Percentiles rank a stretch among this genome's conserved stretches.
Evolutionary conservation across 192 early-diverging fungal genomes (phyloP).

Genomic region (Cetraspora pellucida): DNA sequence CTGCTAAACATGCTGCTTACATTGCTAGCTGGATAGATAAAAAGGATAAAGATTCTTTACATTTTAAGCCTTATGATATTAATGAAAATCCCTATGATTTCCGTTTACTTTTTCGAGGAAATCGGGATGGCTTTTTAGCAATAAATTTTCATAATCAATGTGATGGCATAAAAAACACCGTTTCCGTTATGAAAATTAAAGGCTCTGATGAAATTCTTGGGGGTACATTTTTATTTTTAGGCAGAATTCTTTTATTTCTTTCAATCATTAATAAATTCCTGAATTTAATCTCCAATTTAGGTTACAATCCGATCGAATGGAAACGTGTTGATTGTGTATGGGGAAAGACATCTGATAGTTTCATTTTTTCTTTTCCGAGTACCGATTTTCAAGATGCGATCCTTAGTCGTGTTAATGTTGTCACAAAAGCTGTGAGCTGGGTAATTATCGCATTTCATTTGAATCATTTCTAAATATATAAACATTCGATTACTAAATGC

Average conservation of each 20-base stretch:
- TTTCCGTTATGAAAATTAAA: neutral
- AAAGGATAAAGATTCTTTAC: neutral
- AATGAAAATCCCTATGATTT: slow-evolving; percentile 6
- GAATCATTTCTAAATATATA: too few species aligned
- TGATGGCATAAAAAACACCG: neutral
- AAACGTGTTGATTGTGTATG: neutral
- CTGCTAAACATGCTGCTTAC: too few species aligned
- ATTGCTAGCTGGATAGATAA: slow-evolving; percentile 3
- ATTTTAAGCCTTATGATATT: neutral
- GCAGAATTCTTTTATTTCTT: too few species aligned
- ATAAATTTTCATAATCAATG: slow-evolving; percentile 12
- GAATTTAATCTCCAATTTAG: neutral
- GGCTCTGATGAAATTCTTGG: slow-evolving; percentile 2
- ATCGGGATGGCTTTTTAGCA: neutral
- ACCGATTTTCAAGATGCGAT: neutral
- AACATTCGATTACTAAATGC: too few species aligned
- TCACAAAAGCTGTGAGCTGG: neutral
- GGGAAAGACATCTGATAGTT: slow-evolving; percentile 4
- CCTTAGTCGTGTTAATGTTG: neutral
- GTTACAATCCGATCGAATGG: slow-evolving; percentile 25
- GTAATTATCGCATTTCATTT: neutral
- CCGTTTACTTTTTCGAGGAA: slow-evolving; percentile 4
- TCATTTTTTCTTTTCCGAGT: slow-evolving; percentile 15
- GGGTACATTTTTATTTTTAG: too few species aligned
- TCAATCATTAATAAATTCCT: too few species aligned